Base-by-base conservation (phyloP, 2,329 filamentous ascomycete genomes). In the Diplodia corticola region DNA sequence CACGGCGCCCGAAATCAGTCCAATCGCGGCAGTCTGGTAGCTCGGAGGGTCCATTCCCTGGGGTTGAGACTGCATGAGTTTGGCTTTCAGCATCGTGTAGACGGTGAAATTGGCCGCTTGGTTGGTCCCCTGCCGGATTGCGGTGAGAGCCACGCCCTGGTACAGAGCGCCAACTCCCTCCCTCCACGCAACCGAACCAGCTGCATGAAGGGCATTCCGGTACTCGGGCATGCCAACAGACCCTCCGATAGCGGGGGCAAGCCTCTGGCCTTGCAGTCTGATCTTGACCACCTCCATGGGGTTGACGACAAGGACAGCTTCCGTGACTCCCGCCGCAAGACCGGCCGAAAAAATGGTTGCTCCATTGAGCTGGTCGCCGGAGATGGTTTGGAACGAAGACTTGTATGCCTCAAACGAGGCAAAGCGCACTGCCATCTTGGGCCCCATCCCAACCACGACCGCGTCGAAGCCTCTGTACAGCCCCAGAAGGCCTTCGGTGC, bases 271-370 rank as follows among this genome's bases (percentile, higher is more conserved):
- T n/a, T 64, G 60, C 24, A 64, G 46, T 13, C 60, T 50, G 33
- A 64, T 64, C 60, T 49, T 64, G 13, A 50, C 46, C 2, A 64
- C 60, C 17, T 49, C 60, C 60, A 50, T 64, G 10, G 40, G 44
- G n/a, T 26, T 51, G 60, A 64, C 33, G 40, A 64, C 28, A 5
- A 53, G 24, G 24, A 50, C 22, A 0, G 60, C 44, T 26, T 50
- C 60, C 2, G 60, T 49, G 17, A 64, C 15, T 0, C 60, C 60
- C 5, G 44, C 44, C 6, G 30, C 40, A 35, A 50, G 40, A 17
- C 60, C 48, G 33, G 46, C 46, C 1, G 51, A 37, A 26, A 37
- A 50, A 5, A 49, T 37, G 17, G 46, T 17, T 54, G 44, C 20
- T 5, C 33, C 28, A n/a, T 48, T 49, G 13, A n/a, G n/a, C n/a